These are phyloP conservation scores for Suillus placidus DNA, from an alignment of 768 basidiomycete species.

Conservation along the genomic window DNA sequence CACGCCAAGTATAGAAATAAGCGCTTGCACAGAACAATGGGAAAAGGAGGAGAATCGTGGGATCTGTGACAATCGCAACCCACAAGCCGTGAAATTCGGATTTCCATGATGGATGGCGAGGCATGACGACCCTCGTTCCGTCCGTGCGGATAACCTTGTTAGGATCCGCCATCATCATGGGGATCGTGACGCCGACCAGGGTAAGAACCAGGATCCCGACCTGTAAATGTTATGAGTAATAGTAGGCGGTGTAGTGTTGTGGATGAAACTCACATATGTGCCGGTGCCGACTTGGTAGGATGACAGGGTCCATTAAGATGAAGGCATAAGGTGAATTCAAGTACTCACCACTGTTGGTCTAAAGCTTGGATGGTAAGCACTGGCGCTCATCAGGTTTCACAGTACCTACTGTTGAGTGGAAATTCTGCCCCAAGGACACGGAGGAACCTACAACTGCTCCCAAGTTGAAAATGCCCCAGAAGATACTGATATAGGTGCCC, in stretches of 20 bases:
- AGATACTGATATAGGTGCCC: constrained; percentile 71
- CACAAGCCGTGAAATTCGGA: constrained; percentile 69
- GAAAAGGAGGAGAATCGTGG: constrained; percentile 70
- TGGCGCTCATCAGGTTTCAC: constrained; percentile 1
- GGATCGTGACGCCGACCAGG: constrained; percentile 62
- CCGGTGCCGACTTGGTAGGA: constrained; percentile 56
- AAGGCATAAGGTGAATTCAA: neutral
- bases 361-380: neutral
- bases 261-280: constrained; percentile 60
- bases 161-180: constrained; percentile 72
- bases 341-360: constrained; percentile 31
- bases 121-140: constrained; percentile 66
- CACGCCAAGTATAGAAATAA: constrained; percentile 85
- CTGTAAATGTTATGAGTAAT: constrained; percentile 47
- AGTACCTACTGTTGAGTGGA: constrained; percentile 56
- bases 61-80: constrained; percentile 65
- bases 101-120: constrained; percentile 74
- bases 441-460: constrained; percentile 76
- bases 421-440: constrained; percentile 74
- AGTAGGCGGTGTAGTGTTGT: constrained; percentile 4
- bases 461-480: constrained; percentile 81
- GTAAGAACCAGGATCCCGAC: constrained; percentile 65
- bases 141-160: constrained; percentile 73
- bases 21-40: constrained; percentile 83
- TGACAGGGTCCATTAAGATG: neutral